Base-by-base conservation (phyloP, 768 basidiomycete genomes). In the Asterophora parasitica region DNA sequence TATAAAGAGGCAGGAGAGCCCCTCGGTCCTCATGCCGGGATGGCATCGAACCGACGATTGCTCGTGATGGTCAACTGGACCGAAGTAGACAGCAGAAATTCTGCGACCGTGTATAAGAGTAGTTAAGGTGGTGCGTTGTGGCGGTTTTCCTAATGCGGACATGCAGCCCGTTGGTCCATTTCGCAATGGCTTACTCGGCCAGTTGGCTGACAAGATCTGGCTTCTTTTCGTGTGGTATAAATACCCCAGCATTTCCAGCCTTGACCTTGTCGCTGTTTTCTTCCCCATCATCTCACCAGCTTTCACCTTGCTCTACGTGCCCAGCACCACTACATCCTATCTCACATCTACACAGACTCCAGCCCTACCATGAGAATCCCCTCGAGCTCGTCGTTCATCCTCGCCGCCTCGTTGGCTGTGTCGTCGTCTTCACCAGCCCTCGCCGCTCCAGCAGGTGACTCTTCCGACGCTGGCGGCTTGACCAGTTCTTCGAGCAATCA, bases 341-440 rank as follows among this genome's bases (percentile, higher is more conserved):
- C 51, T 44, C 37, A 50, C 34, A 49, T 30, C 12, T 39, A 38
- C 39, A n/a, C 27, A 52, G 33, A 40, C 20, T 42, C 33, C 15
- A 28, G 9, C 12, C 31, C 57, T 49, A 64, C 53, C 42, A 79
- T 76, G 75, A 74, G 69, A 57, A 57, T 78, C 46, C 58, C 76
- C 35, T 57, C 75, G 34, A 76, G 74, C 61, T 71, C 75, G 17
- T 77, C 76, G 30, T 45, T 77, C 44, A 51, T 79, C 49, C 56
- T 77, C 40, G 73, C 75, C 37, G 73, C 75, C 32, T 65, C 73
- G 13, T 62, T 79, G 49, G 76, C 75, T 40, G 61, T 77, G 42
- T 78, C 77, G 23, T 72, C 76, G 9, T 76, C 76, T n/a, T 72
- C 73, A 13, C 62, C 73, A 28, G 65, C 61, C 52, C 60, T 75